These are phyloP conservation scores for Lablab purpureus DNA, from an alignment of 306 rosid genomes.

Conservation along the genomic window DNA sequence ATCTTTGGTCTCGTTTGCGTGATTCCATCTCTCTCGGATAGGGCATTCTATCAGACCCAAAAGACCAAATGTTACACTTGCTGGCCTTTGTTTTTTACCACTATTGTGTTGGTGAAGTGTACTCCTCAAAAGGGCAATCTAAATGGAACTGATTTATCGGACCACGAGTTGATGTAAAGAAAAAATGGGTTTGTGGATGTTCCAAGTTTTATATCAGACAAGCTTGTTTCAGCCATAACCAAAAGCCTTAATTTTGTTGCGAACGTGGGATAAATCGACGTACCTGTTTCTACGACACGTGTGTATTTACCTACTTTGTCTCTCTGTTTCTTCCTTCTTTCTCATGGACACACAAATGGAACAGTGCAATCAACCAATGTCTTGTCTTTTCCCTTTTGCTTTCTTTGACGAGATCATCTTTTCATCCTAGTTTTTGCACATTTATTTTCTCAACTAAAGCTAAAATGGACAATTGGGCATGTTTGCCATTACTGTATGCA, in stretches of 20 bases:
- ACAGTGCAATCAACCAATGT: not conserved
- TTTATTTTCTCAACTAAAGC: not conserved
- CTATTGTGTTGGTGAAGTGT: not conserved
- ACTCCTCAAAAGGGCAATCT: constrained; percentile 15
- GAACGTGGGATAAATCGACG: not conserved
- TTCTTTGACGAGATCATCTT: constrained; percentile 13
- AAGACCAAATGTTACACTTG: not conserved
- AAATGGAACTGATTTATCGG: constrained; percentile 22
- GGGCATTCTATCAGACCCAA: constrained; percentile 2
- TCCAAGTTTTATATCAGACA: not conserved
- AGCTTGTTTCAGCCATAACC: constrained; percentile 11
- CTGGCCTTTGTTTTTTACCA: not conserved
- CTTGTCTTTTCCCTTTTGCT: constrained; percentile 1
- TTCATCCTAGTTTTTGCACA: constrained; percentile 5
- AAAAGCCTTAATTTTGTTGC: constrained; percentile 2
- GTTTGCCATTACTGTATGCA: not conserved
- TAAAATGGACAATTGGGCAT: constrained; percentile 34
- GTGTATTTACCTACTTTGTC: not conserved
- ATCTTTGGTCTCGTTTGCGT: constrained; percentile 11
- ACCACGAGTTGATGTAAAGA: not conserved
- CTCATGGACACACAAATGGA: not conserved
- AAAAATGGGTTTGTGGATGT: not conserved
- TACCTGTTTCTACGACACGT: not conserved
- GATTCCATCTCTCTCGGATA: not conserved
- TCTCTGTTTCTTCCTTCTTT: not conserved